Conservation (phyloP, 108 stramenopile species). For the Poteriospumella lacustris region DNA sequence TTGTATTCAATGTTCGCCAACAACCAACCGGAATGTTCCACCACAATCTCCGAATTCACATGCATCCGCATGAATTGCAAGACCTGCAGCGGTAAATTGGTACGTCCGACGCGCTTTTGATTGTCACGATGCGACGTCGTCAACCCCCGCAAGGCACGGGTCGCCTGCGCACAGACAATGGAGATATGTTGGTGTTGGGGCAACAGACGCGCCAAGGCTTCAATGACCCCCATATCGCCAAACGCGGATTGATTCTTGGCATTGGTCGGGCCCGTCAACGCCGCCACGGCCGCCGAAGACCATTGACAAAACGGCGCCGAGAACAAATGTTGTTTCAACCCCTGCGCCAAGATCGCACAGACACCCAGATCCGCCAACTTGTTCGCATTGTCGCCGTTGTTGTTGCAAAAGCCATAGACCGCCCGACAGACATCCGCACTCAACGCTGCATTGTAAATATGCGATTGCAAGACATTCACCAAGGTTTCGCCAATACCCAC, state of each 20-base stretch:
- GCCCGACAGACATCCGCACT: neutral
- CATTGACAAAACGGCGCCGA: neutral
- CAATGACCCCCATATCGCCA: neutral
- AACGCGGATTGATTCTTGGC: neutral
- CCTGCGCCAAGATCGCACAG: neutral
- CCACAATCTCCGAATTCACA: neutral
- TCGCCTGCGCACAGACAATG: neutral
- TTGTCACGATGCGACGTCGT: neutral
- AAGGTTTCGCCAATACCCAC: neutral
- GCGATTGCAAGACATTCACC: neutral
- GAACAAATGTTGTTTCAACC: neutral
- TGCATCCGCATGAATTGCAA: neutral
- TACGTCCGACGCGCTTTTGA: neutral
- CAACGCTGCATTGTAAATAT: neutral
- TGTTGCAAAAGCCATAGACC: neutral
- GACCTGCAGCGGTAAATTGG: too few species aligned
- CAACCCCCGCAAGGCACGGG: neutral
- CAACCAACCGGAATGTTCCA: neutral
- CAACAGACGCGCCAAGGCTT: neutral
- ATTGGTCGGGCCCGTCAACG: neutral
- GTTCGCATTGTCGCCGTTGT: too few species aligned
- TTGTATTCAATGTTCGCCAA: neutral
- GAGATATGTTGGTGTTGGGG: neutral
- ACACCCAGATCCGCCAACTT: neutral
- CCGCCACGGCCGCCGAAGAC: neutral